Percentiles rank a stretch among this genome's conserved stretches.
These are phyloP conservation scores for Exophiala sp. DNA, from an alignment of 2,329 filamentous ascomycete species.

Conservation along the genomic window DNA sequence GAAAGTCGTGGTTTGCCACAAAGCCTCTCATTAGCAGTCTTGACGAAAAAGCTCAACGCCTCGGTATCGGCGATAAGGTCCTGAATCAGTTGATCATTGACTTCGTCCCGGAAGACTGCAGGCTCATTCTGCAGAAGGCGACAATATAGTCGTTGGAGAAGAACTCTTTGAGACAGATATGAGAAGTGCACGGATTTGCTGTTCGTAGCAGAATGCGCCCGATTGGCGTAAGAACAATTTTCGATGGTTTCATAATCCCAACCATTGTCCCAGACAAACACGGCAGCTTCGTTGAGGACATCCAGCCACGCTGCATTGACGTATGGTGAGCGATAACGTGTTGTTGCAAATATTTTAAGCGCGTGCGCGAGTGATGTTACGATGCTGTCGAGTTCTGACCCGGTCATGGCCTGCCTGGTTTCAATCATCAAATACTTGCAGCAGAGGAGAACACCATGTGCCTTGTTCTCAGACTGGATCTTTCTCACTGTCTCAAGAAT, in stretches of 20 bases:
- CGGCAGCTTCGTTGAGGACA: conserved; percentile 18
- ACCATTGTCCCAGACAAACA: conserved; percentile 7
- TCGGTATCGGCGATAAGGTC: conserved; percentile 5
- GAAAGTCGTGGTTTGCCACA: background rate
- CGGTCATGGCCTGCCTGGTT: background rate
- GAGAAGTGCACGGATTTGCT: conserved; percentile 4
- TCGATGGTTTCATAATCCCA: background rate
- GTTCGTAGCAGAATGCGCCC: background rate
- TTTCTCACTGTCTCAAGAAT: background rate
- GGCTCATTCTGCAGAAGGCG: conserved; percentile 1
- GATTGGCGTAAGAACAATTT: background rate
- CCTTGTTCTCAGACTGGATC: conserved; percentile 33
- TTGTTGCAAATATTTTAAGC: background rate
- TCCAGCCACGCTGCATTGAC: conserved; percentile 20
- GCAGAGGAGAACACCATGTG: conserved; percentile 40
- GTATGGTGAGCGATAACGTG: conserved; percentile 13
- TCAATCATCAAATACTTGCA: conserved; percentile 15
- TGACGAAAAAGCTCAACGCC: conserved; percentile 5
- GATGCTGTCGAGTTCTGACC: conserved; percentile 8
- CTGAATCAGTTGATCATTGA: background rate
- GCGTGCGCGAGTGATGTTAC: background rate
- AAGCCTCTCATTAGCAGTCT: conserved; percentile 4
- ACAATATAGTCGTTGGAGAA: conserved; percentile 8
- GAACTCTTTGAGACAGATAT: conserved; percentile 8
- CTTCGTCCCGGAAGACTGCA: background rate